These are phyloP conservation scores for Grosmannia huntii DNA, from an alignment of 2,329 filamentous ascomycete genomes.

Conservation along the genomic window DNA sequence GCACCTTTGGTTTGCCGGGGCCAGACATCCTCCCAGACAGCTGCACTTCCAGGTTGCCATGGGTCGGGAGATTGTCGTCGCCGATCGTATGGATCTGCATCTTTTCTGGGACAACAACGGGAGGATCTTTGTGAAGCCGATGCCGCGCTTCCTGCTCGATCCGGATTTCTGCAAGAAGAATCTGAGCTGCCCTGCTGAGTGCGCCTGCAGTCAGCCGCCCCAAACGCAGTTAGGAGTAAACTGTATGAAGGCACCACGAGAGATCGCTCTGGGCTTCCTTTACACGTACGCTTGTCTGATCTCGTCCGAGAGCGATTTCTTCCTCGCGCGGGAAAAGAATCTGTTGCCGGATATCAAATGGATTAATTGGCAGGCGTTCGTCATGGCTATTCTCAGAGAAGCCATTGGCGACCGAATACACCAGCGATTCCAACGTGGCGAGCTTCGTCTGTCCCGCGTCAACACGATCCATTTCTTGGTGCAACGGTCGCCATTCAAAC, in stretches of 20 bases:
- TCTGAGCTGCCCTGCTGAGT: constrained; percentile 1
- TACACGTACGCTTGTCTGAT: constrained; percentile 13
- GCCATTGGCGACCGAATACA: constrained; percentile 7
- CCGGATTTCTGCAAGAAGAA: neutral
- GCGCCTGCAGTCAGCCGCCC: neutral
- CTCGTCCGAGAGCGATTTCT: constrained; percentile 12
- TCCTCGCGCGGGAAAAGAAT: constrained; percentile 10
- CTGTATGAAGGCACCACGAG: neutral
- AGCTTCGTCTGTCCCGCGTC: constrained; percentile 12
- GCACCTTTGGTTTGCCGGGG: constrained; percentile 3
- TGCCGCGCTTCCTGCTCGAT: constrained; percentile 4
- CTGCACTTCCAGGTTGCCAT: constrained; percentile 2
- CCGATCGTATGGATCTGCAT: constrained; percentile 3
- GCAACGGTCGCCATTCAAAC: constrained; percentile 4
- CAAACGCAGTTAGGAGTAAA: neutral
- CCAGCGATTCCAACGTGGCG: constrained; percentile 12
- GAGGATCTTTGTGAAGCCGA: constrained; percentile 5
- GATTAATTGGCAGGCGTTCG: constrained; percentile 8
- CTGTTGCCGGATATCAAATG: constrained; percentile 10
- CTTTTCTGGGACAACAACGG: constrained; percentile 2
- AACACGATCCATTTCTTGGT: constrained; percentile 11
- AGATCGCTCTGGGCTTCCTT: constrained; percentile 11
- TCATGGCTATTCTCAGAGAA: constrained; percentile 8
- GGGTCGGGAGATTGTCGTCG: neutral
- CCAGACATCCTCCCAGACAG: neutral